Conservation (phyloP, 345 rosid species). For the Raphanus sativus region DNA sequence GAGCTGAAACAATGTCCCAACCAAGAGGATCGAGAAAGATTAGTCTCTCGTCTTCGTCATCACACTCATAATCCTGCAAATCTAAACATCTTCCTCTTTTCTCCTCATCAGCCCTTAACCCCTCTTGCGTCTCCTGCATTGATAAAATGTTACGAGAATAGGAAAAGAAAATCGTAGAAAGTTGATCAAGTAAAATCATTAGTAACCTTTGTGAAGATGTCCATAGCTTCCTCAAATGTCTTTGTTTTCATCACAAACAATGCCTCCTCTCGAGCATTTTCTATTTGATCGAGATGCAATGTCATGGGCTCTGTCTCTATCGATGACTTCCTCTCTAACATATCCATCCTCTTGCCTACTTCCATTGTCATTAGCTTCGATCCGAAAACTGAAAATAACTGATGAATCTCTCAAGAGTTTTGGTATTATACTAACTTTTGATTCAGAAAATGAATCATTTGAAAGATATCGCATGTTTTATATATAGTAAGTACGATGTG, state of each 20-base stretch:
- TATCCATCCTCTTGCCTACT: conserved; percentile 26
- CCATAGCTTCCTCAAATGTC: conserved; percentile 32
- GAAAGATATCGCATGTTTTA: not conserved
- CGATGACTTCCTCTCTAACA: conserved; percentile 33
- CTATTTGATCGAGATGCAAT: conserved; percentile 27
- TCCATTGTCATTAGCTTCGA: conserved; percentile 18
- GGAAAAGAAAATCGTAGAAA: not conserved
- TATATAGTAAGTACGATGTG: conserved; percentile 15
- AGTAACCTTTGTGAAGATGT: conserved; percentile 36
- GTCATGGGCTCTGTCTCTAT: conserved; percentile 42
- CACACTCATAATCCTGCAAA: not conserved
- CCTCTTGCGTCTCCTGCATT: conserved; percentile 27
- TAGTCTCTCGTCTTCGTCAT: conserved; percentile 19
- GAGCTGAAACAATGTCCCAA: conserved; percentile 37
- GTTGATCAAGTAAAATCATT: not conserved
- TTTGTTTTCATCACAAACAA: conserved; percentile 25
- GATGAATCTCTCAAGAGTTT: not conserved
- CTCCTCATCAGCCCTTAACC: not conserved
- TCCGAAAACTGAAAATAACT: not conserved
- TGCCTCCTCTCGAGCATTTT: conserved; percentile 37
- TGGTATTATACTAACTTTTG: conserved; percentile 5
- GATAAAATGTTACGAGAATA: not conserved
- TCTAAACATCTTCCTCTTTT: conserved; percentile 14
- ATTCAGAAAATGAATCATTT: conserved; percentile 4
- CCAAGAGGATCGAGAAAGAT: not conserved